Evolutionary conservation across 495 filamentous ascomycete species (phyloP).

Genomic region (Bacidia gigantensis): DNA sequence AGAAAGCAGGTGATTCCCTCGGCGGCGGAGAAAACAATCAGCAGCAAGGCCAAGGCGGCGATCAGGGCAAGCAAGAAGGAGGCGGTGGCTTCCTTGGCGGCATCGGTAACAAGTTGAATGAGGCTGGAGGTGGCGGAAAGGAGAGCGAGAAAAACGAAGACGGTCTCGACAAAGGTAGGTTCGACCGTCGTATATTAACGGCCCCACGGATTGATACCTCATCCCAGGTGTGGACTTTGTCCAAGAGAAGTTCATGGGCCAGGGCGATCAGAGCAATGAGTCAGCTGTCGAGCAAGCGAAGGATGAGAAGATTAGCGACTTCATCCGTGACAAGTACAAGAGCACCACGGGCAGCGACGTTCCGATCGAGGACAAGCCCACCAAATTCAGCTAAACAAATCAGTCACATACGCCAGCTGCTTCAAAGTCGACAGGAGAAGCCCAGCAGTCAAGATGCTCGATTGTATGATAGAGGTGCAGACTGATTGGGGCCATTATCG

Average conservation of each 20-base stretch:
- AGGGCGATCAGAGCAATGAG: constrained; percentile 56
- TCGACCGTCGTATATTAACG: background rate
- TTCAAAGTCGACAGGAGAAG: too few species aligned
- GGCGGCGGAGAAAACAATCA: constrained; percentile 13
- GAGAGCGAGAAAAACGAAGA: constrained; percentile 61
- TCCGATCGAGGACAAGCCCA: constrained; percentile 49
- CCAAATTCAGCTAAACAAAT: constrained; percentile 16
- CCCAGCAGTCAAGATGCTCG: too few species aligned
- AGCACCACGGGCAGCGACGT: constrained; percentile 44
- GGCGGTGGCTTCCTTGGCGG: constrained; percentile 36
- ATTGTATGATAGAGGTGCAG: background rate
- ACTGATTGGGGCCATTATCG: background rate
- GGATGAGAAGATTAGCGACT: constrained; percentile 52
- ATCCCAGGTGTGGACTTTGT: constrained; percentile 48
- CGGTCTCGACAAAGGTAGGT: constrained; percentile 45
- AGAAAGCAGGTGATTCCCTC: constrained; percentile 7
- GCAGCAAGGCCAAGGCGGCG: constrained; percentile 7
- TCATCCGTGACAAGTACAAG: constrained; percentile 44
- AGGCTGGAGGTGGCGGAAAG: constrained; percentile 46
- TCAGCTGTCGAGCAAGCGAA: constrained; percentile 59
- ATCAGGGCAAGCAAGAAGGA: constrained; percentile 2
- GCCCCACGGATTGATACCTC: background rate
- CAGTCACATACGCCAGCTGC: too few species aligned
- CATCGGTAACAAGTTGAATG: constrained; percentile 42
- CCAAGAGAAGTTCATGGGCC: constrained; percentile 51